These are phyloP conservation scores for Cotoneaster glaucophyllus DNA, from an alignment of 306 rosid species.

Conservation along the genomic window DNA sequence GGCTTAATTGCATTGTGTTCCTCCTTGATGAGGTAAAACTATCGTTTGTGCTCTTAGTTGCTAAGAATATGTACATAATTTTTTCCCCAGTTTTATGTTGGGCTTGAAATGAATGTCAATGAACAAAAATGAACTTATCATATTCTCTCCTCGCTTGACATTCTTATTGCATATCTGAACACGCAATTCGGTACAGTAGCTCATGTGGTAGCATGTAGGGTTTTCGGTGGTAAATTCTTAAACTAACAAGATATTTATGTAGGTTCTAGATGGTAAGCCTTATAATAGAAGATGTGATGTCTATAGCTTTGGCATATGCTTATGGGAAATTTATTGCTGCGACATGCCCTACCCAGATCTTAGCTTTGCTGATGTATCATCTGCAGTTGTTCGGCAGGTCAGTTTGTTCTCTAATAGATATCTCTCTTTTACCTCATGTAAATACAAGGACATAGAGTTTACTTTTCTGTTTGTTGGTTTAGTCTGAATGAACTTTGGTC, in stretches of 20 bases:
- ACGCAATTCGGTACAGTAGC: background rate
- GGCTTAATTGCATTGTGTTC: background rate
- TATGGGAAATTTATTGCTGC: conserved; percentile 70
- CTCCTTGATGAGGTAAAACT: background rate
- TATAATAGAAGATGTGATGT: conserved; percentile 72
- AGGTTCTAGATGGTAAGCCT: conserved; percentile 76
- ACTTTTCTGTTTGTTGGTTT: background rate
- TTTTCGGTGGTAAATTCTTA: background rate
- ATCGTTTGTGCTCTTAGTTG: background rate
- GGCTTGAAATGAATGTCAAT: background rate
- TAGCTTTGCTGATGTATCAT: conserved; percentile 59
- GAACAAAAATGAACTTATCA: background rate
- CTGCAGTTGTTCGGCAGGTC: conserved; percentile 63
- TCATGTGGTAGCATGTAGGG: background rate
- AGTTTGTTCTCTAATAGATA: background rate
- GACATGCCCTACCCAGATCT: conserved; percentile 70
- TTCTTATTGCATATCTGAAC: background rate
- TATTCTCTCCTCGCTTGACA: background rate
- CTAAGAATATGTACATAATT: background rate
- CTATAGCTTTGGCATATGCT: conserved; percentile 74
- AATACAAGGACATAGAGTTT: background rate
- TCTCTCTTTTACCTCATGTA: background rate
- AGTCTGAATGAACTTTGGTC: background rate
- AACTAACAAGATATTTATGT: background rate
- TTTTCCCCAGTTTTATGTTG: background rate